These are phyloP conservation scores for Leptosphaerulina australis DNA, from an alignment of 2,329 filamentous ascomycete genomes.

Conservation along the genomic window DNA sequence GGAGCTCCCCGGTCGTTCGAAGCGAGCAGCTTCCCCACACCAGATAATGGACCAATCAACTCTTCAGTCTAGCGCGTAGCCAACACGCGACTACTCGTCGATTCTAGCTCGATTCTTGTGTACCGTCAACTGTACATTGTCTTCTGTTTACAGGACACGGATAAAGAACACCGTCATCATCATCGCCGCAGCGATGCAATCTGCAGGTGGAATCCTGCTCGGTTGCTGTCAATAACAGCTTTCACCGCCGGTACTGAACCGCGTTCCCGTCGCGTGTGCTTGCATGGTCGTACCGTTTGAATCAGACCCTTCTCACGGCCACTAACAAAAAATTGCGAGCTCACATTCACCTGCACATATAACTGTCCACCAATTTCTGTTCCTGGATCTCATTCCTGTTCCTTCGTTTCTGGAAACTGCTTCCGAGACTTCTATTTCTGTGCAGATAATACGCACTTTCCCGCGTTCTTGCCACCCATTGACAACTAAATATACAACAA, in stretches of 20 bases:
- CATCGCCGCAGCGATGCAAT: constrained; percentile 12
- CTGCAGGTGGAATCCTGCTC: constrained; percentile 8
- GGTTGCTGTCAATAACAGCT: constrained; percentile 17
- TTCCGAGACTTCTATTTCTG: neutral
- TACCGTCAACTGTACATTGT: constrained; percentile 13
- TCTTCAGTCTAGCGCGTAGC: neutral
- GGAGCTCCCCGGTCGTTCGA: constrained; percentile 20
- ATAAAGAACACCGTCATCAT: constrained; percentile 6
- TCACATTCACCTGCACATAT: constrained; percentile 13
- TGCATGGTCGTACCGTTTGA: constrained; percentile 14
- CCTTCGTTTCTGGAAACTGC: constrained; percentile 13
- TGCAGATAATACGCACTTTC: constrained; percentile 8
- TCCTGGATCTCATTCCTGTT: neutral
- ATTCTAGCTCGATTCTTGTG: constrained; percentile 2
- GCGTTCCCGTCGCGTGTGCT: constrained; percentile 6
- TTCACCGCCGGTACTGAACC: constrained; percentile 22
- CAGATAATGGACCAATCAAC: constrained; percentile 9
- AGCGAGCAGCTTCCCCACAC: constrained; percentile 19
- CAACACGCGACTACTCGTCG: constrained; percentile 13
- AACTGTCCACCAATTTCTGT: constrained; percentile 3
- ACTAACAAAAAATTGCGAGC: constrained; percentile 14
- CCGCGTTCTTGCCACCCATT: constrained; percentile 13
- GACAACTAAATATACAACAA: neutral
- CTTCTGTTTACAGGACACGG: constrained; percentile 4
- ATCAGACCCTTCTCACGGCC: constrained; percentile 13